Evolutionary conservation across 2,329 filamentous ascomycete genomes (phyloP).

Genomic region (Dendryphion nanum): DNA sequence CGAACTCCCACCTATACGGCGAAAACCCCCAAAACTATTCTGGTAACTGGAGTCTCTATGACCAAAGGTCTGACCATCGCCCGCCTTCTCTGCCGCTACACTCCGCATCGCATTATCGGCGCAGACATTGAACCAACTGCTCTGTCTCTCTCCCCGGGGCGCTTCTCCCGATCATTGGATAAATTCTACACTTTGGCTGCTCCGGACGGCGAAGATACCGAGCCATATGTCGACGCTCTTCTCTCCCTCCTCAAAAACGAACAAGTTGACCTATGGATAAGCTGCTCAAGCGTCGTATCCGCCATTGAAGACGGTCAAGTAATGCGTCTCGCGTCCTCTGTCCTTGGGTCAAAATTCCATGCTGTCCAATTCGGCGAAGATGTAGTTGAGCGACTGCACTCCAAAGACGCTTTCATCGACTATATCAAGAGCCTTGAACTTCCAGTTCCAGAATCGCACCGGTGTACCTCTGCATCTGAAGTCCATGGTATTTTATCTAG

Average conservation of each 20-base stretch:
- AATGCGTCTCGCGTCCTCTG: constrained; percentile 50
- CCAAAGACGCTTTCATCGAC: constrained; percentile 65
- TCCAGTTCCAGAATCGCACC: constrained; percentile 43
- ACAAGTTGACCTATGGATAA: constrained; percentile 69
- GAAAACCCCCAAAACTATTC: constrained; percentile 50
- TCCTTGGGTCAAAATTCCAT: constrained; percentile 57
- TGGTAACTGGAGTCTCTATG: constrained; percentile 73
- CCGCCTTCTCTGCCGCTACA: constrained; percentile 59
- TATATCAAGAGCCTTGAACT: constrained; percentile 51
- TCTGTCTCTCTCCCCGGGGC: constrained; percentile 34
- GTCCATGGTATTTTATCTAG: constrained; percentile 52
- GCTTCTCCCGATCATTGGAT: constrained; percentile 57
- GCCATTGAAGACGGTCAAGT: constrained; percentile 66
- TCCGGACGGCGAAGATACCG: constrained; percentile 33
- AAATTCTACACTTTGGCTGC: constrained; percentile 53
- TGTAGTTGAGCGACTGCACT: constrained; percentile 59
- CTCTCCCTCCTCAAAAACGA: constrained; percentile 60
- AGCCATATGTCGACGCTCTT: constrained; percentile 57
- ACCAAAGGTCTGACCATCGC: constrained; percentile 67
- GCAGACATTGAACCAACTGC: constrained; percentile 58
- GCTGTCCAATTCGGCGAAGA: constrained; percentile 63
- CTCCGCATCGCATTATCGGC: constrained; percentile 69
- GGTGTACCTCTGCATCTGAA: constrained; percentile 54
- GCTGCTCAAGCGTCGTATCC: constrained; percentile 66
- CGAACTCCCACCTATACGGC: background rate